These are phyloP conservation scores for Aspergillus vadensis DNA, from an alignment of 2,329 filamentous ascomycete genomes.

Conservation along the genomic window DNA sequence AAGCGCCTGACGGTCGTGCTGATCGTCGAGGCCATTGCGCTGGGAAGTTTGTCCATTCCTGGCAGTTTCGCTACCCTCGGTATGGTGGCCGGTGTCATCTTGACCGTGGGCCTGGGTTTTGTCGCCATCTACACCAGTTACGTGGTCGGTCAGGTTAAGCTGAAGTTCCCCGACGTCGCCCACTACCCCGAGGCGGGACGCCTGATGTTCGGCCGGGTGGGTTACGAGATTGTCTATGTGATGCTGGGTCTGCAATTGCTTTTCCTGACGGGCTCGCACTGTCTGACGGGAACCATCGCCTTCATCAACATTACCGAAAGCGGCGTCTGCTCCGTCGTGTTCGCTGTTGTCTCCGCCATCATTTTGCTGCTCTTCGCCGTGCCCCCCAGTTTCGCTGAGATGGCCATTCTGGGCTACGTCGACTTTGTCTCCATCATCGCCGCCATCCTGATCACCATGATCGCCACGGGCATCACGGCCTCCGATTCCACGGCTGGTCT, in stretches of 20 bases:
- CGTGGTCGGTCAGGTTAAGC: slow-evolving; percentile 43
- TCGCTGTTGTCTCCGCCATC: slow-evolving; percentile 46
- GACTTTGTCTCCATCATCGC: slow-evolving; percentile 40
- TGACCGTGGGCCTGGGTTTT: slow-evolving; percentile 42
- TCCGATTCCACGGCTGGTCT: slow-evolving; percentile 28
- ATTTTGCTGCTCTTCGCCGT: slow-evolving; percentile 37
- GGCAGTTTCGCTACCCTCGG: slow-evolving; percentile 50
- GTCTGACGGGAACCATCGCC: slow-evolving; percentile 50
- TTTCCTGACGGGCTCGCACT: slow-evolving; percentile 48
- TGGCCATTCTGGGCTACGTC: slow-evolving; percentile 42
- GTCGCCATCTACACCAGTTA: slow-evolving; percentile 48
- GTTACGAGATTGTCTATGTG: slow-evolving; percentile 45
- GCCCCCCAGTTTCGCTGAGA: slow-evolving; percentile 40
- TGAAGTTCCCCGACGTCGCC: slow-evolving; percentile 42
- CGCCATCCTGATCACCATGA: slow-evolving; percentile 41
- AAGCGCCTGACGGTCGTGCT: slow-evolving; percentile 53
- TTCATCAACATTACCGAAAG: slow-evolving; percentile 46
- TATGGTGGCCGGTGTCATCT: slow-evolving; percentile 50
- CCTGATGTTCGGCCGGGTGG: slow-evolving; percentile 46
- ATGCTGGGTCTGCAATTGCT: slow-evolving; percentile 49
- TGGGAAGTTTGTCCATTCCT: slow-evolving; percentile 51
- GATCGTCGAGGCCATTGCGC: slow-evolving; percentile 54
- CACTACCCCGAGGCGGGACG: slow-evolving; percentile 50
- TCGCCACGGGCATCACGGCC: slow-evolving; percentile 36
- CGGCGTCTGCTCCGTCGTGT: slow-evolving; percentile 45